These are phyloP conservation scores for Colletotrichum simmondsii DNA, from an alignment of 2,329 filamentous ascomycete species.

Conservation along the genomic window DNA sequence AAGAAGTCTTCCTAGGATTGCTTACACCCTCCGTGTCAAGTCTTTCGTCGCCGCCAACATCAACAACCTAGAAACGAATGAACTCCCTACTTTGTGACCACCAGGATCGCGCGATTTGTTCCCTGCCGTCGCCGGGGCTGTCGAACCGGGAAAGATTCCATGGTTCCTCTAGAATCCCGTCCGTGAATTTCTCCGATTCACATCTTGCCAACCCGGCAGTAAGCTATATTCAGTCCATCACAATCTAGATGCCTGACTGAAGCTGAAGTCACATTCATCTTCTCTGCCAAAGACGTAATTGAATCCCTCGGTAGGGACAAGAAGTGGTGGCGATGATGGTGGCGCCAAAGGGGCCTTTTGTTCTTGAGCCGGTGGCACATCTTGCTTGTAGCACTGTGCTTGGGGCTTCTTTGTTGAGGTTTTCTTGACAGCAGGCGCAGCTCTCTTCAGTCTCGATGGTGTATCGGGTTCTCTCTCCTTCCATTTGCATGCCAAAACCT, in stretches of 20 bases:
- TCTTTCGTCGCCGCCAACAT: no score
- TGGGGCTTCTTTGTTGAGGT: conserved; percentile 1
- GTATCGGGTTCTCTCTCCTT: neutral
- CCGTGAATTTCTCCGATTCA: neutral
- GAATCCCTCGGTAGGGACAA: neutral
- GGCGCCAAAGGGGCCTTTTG: neutral
- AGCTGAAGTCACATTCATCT: neutral
- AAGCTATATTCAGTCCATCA: neutral
- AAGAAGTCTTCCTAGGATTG: neutral
- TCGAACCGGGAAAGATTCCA: neutral
- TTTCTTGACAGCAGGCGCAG: neutral
- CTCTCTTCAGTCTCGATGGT: neutral
- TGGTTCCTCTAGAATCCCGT: neutral
- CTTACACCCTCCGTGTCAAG: no score
- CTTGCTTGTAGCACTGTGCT: neutral
- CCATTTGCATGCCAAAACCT: conserved; percentile 55
- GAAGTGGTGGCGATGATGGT: neutral
- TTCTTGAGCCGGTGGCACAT: neutral
- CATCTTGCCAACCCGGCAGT: neutral
- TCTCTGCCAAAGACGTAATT: neutral
- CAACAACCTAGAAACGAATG: no score
- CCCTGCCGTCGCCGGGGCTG: neutral
- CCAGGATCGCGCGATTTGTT: neutral
- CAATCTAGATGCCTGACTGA: neutral
- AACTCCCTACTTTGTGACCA: no score